A percentile compares a stretch with the other conserved stretches of the same genome.
Evolutionary conservation across 306 rosid species (phyloP).

Genomic region (Ormosia semicastrata): DNA sequence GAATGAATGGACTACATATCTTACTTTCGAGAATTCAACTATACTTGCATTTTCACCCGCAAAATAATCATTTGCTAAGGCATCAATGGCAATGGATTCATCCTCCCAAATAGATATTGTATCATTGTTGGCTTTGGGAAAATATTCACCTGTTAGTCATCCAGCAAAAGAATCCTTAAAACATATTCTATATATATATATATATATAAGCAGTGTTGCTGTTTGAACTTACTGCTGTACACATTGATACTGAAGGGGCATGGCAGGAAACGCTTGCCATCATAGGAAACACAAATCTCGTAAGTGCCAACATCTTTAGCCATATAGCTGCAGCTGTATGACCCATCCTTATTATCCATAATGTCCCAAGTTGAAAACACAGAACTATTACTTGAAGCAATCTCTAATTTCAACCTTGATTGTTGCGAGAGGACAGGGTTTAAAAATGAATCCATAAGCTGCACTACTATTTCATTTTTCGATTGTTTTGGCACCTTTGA

Average conservation of each 20-base stretch:
- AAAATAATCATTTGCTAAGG: slow-evolving; percentile 70
- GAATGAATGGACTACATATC: slow-evolving; percentile 18
- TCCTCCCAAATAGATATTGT: slow-evolving; percentile 73
- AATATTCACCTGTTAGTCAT: slow-evolving; percentile 63
- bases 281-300: slow-evolving; percentile 68
- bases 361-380: slow-evolving; percentile 52
- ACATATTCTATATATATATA: neutral
- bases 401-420: slow-evolving; percentile 65
- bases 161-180: neutral
- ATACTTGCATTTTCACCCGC: slow-evolving; percentile 72
- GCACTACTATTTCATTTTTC: slow-evolving; percentile 63
- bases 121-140: slow-evolving; percentile 72
- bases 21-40: slow-evolving; percentile 63
- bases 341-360: slow-evolving; percentile 63
- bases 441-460: slow-evolving; percentile 69
- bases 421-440: slow-evolving; percentile 67
- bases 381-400: slow-evolving; percentile 52
- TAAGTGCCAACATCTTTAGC: slow-evolving; percentile 71
- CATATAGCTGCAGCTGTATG: slow-evolving; percentile 59
- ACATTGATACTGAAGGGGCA: slow-evolving; percentile 76
- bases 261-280: slow-evolving; percentile 45
- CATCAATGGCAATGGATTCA: slow-evolving; percentile 70
- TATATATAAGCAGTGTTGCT: neutral
- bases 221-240: slow-evolving; percentile 60
- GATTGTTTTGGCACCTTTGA: slow-evolving; percentile 64